A percentile compares a stretch with the other conserved stretches of the same genome.
phyloP scores from a whole-genome alignment of 441 rosid genomes.

The Viola pubescens region DNA sequence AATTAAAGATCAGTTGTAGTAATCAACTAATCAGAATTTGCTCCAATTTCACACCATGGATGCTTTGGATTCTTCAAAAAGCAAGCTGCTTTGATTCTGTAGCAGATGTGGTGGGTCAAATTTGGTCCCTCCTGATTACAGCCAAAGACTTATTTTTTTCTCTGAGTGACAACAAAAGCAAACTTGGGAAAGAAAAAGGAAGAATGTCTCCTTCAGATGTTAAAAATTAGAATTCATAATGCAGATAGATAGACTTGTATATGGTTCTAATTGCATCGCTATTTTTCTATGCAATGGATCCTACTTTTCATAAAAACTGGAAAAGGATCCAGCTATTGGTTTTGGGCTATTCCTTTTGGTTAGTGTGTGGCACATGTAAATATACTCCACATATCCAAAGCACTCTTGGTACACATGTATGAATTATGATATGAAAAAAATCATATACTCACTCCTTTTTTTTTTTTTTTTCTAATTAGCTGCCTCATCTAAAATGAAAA shows the following conservation, averaged over 20 bases:
- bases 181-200: conserved; percentile 7
- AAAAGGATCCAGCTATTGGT: too few relatives aligned
- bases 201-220: not conserved
- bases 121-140: conserved; percentile 18
- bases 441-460: too few relatives aligned
- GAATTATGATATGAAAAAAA: too few relatives aligned
- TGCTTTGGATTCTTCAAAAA: conserved; percentile 36
- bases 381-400: too few relatives aligned
- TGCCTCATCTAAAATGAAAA: too few relatives aligned
- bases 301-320: too few relatives aligned
- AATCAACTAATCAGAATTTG: not conserved
- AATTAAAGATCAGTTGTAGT: not conserved
- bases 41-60: not conserved
- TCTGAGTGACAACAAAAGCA: conserved; percentile 23
- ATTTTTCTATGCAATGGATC: too few relatives aligned
- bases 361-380: too few relatives aligned
- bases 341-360: too few relatives aligned
- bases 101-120: conserved; percentile 7
- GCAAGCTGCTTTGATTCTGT: conserved; percentile 8
- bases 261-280: conserved; percentile 9
- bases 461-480: too few relatives aligned
- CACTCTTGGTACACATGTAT: too few relatives aligned
- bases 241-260: not conserved
- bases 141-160: conserved; percentile 2
- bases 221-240: conserved; percentile 1